A percentile compares a stretch with the other conserved stretches of the same genome.
These are phyloP conservation scores for Rubia tinctorum DNA, from an alignment of 305 asterid species.

Conservation along the genomic window DNA sequence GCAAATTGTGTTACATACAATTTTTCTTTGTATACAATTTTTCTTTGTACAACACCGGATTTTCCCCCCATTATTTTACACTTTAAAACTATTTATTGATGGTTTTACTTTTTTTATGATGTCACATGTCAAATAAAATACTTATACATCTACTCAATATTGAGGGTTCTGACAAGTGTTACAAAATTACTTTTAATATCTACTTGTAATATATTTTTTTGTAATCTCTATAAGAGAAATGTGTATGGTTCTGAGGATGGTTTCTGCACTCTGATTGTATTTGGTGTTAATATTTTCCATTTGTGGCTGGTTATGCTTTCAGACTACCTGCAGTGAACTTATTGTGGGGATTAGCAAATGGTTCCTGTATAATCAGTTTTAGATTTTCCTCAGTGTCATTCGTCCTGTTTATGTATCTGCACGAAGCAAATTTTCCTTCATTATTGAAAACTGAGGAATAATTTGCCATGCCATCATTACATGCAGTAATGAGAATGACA, in stretches of 20 bases:
- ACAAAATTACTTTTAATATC: neutral
- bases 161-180: neutral
- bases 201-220: neutral
- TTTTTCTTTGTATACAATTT: neutral
- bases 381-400: conserved; percentile 1
- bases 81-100: neutral
- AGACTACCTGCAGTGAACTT: neutral
- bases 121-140: neutral
- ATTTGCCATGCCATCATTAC: neutral
- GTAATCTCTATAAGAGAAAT: neutral
- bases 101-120: neutral
- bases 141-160: neutral
- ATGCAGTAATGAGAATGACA: conserved; percentile 94
- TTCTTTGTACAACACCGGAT: neutral
- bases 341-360: neutral
- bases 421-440: neutral
- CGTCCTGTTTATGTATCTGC: neutral
- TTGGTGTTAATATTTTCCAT: neutral
- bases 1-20: conserved; percentile 5
- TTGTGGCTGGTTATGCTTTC: neutral
- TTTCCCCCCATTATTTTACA: no score
- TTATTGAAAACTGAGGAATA: conserved; percentile 1
- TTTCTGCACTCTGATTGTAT: neutral
- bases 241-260: neutral
- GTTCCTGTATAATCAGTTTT: neutral